These are phyloP conservation scores for Alloteropsis angusta DNA, from an alignment of 202 grass and related monocot genomes.

Conservation along the genomic window DNA sequence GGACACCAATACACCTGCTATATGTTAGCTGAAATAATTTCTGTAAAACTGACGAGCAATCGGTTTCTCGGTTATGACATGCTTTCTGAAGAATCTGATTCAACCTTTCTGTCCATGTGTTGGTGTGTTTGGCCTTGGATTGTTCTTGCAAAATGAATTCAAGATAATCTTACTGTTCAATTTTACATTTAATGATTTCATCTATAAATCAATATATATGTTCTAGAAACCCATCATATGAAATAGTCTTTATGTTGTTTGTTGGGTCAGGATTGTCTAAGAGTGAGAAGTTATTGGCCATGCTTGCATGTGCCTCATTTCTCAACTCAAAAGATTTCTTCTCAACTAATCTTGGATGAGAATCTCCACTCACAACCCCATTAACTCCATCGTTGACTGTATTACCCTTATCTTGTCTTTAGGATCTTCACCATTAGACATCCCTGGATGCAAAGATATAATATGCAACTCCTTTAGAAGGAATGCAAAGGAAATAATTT, in stretches of 20 bases:
- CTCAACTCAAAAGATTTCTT: neutral
- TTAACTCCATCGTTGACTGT: slow-evolving; percentile 26
- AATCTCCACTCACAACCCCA: neutral
- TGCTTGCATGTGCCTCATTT: neutral
- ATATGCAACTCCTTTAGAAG: too few species aligned
- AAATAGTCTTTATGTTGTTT: slow-evolving; percentile 9
- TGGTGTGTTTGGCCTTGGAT: too few species aligned
- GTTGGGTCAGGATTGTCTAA: slow-evolving; percentile 11
- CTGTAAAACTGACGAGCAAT: neutral
- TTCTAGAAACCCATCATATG: slow-evolving; percentile 45
- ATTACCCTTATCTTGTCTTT: slow-evolving; percentile 31
- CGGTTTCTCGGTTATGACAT: neutral
- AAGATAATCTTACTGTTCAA: slow-evolving; percentile 28
- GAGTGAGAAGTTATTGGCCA: slow-evolving; percentile 7
- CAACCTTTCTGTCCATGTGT: too few species aligned
- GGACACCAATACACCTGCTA: too few species aligned
- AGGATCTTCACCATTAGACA: neutral
- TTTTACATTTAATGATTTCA: slow-evolving; percentile 51
- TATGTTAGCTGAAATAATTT: neutral
- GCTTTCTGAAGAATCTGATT: slow-evolving; percentile 1
- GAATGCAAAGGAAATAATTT: too few species aligned
- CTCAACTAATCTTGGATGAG: neutral
- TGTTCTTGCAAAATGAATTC: too few species aligned
- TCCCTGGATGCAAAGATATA: slow-evolving; percentile 18
- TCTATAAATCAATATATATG: slow-evolving; percentile 54